These are phyloP conservation scores for Sporothrix pseudoabietina DNA, from an alignment of 2,329 filamentous ascomycete genomes.

Conservation along the genomic window DNA sequence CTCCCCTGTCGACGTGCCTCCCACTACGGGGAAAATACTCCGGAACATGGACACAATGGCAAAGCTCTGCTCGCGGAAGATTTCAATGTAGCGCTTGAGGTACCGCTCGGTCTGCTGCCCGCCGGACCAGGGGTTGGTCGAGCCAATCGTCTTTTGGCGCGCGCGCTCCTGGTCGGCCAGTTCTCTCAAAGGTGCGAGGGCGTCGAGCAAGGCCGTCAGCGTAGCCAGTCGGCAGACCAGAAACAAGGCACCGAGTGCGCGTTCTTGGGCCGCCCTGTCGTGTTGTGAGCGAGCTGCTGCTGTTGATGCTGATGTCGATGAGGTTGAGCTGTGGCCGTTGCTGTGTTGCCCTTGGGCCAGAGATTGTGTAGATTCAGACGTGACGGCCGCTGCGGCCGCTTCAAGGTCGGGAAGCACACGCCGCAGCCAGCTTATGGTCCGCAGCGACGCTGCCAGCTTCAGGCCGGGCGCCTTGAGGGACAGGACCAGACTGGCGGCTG, in stretches of 20 bases:
- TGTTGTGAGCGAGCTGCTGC: conserved; percentile 16
- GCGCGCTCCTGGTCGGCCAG: conserved; percentile 82
- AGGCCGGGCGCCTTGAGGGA: conserved; percentile 75
- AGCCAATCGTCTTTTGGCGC: conserved; percentile 46
- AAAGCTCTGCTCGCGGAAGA: conserved; percentile 97
- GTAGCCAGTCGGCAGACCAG: conserved; percentile 83
- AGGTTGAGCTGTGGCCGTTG: not conserved
- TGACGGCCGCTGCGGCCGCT: conserved; percentile 35
- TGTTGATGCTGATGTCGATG: not conserved
- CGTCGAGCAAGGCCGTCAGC: conserved; percentile 75
- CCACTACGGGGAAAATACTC: conserved; percentile 72
- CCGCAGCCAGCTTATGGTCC: conserved; percentile 88
- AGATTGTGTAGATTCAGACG: not conserved
- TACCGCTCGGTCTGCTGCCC: conserved; percentile 94
- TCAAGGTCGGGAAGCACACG: conserved; percentile 78
- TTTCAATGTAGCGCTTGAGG: conserved; percentile 92
- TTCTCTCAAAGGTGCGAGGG: conserved; percentile 80
- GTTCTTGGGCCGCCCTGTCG: conserved; percentile 52
- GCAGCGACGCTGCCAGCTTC: conserved; percentile 85
- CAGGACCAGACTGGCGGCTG: conserved; percentile 80
- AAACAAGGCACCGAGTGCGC: conserved; percentile 79
- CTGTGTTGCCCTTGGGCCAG: too few species aligned
- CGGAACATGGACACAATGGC: conserved; percentile 92
- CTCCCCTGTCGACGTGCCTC: conserved; percentile 28
- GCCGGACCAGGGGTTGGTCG: conserved; percentile 57